These are phyloP conservation scores for Didymella keratinophila DNA, from an alignment of 2,329 filamentous ascomycete genomes.

Conservation along the genomic window DNA sequence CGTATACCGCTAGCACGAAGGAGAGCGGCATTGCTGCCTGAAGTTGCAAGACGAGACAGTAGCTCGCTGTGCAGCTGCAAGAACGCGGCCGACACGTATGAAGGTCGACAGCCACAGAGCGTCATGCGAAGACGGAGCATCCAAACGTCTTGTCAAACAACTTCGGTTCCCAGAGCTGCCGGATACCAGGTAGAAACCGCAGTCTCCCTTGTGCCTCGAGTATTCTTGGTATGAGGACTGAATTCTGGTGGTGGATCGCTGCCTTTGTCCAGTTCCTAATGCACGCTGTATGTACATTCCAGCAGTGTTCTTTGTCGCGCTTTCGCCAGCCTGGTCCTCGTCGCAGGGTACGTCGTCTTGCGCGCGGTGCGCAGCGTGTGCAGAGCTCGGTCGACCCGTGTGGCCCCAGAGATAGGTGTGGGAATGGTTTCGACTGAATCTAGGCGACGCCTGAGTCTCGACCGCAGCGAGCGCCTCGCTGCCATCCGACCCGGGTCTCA, in stretches of 20 bases:
- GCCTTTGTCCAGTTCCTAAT: not conserved
- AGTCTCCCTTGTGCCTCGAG: not conserved
- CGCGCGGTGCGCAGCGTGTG: not conserved
- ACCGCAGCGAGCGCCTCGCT: not conserved
- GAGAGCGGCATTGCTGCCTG: not conserved
- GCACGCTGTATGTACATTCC: not conserved
- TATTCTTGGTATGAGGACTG: not conserved
- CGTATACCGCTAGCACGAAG: not conserved
- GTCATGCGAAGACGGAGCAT: not conserved
- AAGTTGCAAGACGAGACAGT: not conserved
- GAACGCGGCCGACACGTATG: not conserved
- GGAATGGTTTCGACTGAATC: not conserved
- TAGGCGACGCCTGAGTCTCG: not conserved
- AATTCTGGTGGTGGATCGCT: not conserved
- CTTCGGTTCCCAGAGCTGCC: not conserved
- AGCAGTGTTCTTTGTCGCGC: not conserved
- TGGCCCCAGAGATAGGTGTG: not conserved
- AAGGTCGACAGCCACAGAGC: not conserved
- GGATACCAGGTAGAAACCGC: not conserved
- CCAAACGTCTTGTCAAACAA: not conserved
- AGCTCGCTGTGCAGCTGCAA: not conserved
- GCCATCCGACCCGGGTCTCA: conserved; percentile 5
- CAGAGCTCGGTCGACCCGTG: not conserved
- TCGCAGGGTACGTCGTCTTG: not conserved
- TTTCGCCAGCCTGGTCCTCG: not conserved